Evolutionary conservation across 225 moss, liverwort and hornwort genomes (phyloP).

Genomic region (Sphagnum tenellum): DNA sequence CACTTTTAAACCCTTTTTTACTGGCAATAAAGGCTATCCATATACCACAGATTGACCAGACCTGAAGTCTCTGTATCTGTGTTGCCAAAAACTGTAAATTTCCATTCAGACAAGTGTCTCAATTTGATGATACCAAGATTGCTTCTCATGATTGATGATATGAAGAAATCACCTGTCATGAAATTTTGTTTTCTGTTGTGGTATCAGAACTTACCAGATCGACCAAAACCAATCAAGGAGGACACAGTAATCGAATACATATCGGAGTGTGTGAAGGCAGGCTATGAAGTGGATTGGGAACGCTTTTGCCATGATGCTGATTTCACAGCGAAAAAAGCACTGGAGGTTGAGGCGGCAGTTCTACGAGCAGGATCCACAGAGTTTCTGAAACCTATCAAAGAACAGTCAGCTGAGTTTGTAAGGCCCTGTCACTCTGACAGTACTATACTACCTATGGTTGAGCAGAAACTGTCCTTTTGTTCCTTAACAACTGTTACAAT

Average conservation of each 20-base stretch:
- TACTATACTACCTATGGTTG: too few species aligned
- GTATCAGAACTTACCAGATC: slow-evolving; percentile 63
- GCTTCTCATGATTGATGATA: too few species aligned
- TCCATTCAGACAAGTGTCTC: background rate
- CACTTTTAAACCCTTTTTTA: background rate
- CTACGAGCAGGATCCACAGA: slow-evolving; percentile 49
- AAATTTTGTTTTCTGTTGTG: background rate
- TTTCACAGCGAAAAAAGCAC: slow-evolving; percentile 29
- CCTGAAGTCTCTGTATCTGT: background rate
- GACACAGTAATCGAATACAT: slow-evolving; percentile 69
- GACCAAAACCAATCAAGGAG: slow-evolving; percentile 70
- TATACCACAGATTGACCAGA: too few species aligned
- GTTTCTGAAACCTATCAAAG: slow-evolving; percentile 67
- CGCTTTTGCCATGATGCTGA: slow-evolving; percentile 48
- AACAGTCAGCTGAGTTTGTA: slow-evolving; percentile 64
- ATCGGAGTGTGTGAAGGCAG: slow-evolving; percentile 51
- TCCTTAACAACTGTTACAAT: background rate
- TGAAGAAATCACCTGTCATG: too few species aligned
- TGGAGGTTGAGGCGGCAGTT: slow-evolving; percentile 53
- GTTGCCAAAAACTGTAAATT: background rate
- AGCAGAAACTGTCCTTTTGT: background rate
- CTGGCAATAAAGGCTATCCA: too few species aligned
- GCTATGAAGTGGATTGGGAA: slow-evolving; percentile 68
- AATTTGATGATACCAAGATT: background rate
- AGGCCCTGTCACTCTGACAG: slow-evolving; percentile 3